Base-by-base conservation (phyloP, 768 basidiomycete genomes). In the Tulasnella sp. region DNA sequence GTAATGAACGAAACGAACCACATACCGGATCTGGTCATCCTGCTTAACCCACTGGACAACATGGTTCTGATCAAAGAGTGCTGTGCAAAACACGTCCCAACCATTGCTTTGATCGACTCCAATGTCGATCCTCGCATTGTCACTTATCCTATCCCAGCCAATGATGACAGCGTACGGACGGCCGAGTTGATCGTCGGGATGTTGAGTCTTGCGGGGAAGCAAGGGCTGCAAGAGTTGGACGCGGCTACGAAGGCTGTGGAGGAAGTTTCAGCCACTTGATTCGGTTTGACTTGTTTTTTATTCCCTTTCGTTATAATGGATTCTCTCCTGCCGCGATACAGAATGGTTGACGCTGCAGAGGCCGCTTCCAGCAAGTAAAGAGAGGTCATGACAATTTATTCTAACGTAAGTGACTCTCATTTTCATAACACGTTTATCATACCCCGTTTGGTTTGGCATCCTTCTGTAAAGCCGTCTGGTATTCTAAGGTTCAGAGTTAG, bases 101-200 rank as follows among this genome's bases (percentile, higher is more conserved):
- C 98, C 0, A 92, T 99, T 81, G 98, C 93, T 46, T 92, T 99
- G 81, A 91, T 97, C 78, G 98, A 99, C 86, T 95, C 96, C 31
- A 96, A 99, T 85, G 94, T 92, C 64, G 98, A 99, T 87, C 98
- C 98, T 7, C 92, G 98, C 37, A 89, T 96, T 54, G 97, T 99
- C 82, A 98, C 98, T 90, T 99, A 98, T 86, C 94, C 98, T 64
- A 98, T 99, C 84, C 97, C 96, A 0, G 96, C 95, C n/a, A 99
- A 99, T 86, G 96, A 97, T 87, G 98, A 99, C 87, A 96, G 92
- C 84, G 90, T 93, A 14, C 90, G 96, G 72, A 93, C 96, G 22
- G 95, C 96, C 69, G 97, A 99, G 84, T 88, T 99, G 60, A 90
- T 99, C 80, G 91, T 93, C 0, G 97, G 97, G 16, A 91, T 98